These are phyloP conservation scores for Penicillium manginii DNA, from an alignment of 495 filamentous ascomycete species.

Conservation along the genomic window DNA sequence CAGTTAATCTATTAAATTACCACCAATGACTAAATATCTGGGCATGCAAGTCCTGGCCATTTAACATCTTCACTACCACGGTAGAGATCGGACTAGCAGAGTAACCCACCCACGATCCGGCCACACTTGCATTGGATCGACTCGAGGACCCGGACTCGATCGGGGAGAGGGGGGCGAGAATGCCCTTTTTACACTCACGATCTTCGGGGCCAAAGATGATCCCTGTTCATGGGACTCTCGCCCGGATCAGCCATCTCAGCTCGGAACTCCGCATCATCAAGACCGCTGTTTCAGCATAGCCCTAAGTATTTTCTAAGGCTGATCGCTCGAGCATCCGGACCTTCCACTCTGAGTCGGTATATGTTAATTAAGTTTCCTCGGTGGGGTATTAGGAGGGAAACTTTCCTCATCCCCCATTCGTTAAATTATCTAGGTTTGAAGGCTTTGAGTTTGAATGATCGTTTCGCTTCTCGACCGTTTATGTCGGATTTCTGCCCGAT, in stretches of 20 bases:
- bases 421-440: neutral
- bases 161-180: neutral
- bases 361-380: neutral
- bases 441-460: neutral
- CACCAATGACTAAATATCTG: neutral
- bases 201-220: conserved; percentile 5
- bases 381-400: neutral
- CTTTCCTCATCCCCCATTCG: neutral
- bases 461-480: neutral
- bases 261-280: conserved; percentile 2
- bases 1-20: conserved; percentile 3
- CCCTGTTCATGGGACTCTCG: conserved; percentile 1
- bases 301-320: conserved; percentile 11
- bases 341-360: neutral
- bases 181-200: neutral
- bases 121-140: neutral
- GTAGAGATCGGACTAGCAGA: neutral
- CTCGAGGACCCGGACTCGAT: neutral
- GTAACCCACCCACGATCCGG: neutral
- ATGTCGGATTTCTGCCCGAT: neutral
- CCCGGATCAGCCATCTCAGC: conserved; percentile 7
- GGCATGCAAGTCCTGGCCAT: neutral
- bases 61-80: neutral
- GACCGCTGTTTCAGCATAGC: conserved; percentile 9
- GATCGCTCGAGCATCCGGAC: neutral